These are phyloP conservation scores for Xylariomycetidae sp. DNA, from an alignment of 2,329 filamentous ascomycete genomes.

Conservation along the genomic window DNA sequence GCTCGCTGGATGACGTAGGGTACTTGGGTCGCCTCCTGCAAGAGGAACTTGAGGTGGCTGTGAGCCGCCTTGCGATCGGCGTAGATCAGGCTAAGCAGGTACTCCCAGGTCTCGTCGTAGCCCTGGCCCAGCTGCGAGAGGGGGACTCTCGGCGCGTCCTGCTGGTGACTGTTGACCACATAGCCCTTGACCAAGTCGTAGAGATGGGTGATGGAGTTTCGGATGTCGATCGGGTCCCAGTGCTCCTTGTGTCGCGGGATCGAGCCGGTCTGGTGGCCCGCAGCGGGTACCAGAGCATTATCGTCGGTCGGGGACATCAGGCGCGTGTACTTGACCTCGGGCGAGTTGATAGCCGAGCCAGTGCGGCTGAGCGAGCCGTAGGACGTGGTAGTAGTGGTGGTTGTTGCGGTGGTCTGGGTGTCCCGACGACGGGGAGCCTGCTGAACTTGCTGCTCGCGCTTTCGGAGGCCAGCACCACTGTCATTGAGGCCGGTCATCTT, in stretches of 20 bases:
- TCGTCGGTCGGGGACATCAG: constrained; percentile 10
- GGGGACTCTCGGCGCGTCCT: constrained; percentile 10
- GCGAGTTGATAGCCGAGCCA: too few species aligned
- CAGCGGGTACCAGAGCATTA: constrained; percentile 9
- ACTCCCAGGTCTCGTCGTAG: constrained; percentile 22
- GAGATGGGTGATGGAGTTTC: constrained; percentile 18
- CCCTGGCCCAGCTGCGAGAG: constrained; percentile 7
- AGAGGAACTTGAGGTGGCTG: constrained; percentile 19
- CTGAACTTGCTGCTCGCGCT: too few species aligned
- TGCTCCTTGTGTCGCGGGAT: constrained; percentile 17
- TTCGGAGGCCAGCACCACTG: too few species aligned
- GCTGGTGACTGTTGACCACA: constrained; percentile 19
- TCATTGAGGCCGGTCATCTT: too few species aligned
- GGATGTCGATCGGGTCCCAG: constrained; percentile 21
- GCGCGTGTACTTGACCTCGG: constrained; percentile 4
- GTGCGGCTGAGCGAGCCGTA: too few species aligned
- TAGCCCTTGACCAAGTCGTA: constrained; percentile 23
- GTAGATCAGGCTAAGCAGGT: constrained; percentile 19
- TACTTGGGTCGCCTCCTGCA: constrained; percentile 12
- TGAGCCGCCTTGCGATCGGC: constrained; percentile 13
- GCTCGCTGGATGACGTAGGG: constrained; percentile 24
- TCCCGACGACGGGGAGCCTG: too few species aligned
- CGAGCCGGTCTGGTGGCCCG: constrained; percentile 6
- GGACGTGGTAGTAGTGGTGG: too few species aligned
- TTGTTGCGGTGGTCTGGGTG: too few species aligned